Percentiles rank a stretch among this genome's conserved stretches.
Conservation (phyloP, 768 basidiomycete genomes). For the Mycena galericulata region DNA sequence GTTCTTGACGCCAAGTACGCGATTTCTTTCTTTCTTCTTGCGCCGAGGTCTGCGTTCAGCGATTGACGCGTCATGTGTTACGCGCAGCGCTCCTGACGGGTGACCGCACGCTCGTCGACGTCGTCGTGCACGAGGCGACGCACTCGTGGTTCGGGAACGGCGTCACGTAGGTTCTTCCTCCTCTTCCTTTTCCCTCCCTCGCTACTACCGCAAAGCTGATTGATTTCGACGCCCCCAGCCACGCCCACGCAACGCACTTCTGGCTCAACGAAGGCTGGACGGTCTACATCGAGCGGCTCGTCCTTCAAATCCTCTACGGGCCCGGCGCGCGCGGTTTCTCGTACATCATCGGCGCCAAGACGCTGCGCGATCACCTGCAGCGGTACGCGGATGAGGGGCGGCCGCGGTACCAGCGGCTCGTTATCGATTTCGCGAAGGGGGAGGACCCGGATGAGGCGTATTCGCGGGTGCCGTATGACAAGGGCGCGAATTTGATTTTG, state of each 20-base stretch:
- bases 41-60: background rate
- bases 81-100: constrained; percentile 87
- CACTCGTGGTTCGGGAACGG: constrained; percentile 95
- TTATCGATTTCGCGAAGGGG: constrained; percentile 78
- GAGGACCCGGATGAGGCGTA: constrained; percentile 88
- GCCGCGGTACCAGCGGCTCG: constrained; percentile 84
- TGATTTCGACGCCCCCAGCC: constrained; percentile 47
- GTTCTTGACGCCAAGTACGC: constrained; percentile 88
- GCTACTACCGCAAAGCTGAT: background rate
- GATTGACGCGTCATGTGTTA: too few species aligned
- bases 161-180: constrained; percentile 63
- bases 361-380: constrained; percentile 77
- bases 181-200: background rate
- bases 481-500: constrained; percentile 90
- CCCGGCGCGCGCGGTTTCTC: constrained; percentile 84
- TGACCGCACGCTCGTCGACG: constrained; percentile 88
- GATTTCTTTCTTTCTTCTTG: background rate
- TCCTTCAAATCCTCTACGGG: constrained; percentile 72
- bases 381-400: constrained; percentile 65
- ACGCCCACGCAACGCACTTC: constrained; percentile 82
- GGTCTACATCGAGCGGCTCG: constrained; percentile 89
- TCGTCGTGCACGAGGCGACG: constrained; percentile 88
- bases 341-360: constrained; percentile 81
- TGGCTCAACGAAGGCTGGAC: constrained; percentile 97
- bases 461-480: constrained; percentile 84